Percentiles rank a stretch among this genome's conserved stretches.
phyloP scores from a whole-genome alignment of 495 filamentous ascomycete species.

The Evansstolkia leycettana region DNA sequence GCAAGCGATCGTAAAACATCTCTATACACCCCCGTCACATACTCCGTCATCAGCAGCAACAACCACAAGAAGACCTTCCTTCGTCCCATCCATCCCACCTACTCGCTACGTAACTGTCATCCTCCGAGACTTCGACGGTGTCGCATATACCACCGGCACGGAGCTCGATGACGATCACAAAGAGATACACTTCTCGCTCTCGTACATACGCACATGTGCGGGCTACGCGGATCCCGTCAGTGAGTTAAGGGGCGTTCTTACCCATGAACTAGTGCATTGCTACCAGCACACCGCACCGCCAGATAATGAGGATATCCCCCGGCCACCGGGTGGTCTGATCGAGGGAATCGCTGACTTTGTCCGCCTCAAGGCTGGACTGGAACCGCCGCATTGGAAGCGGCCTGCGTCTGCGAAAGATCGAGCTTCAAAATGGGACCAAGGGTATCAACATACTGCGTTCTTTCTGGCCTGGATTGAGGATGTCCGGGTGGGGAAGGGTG shows the following conservation, averaged over 20 bases:
- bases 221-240: constrained; percentile 15
- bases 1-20: constrained; percentile 46
- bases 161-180: constrained; percentile 77
- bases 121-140: constrained; percentile 62
- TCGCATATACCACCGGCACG: constrained; percentile 79
- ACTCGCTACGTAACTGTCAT: constrained; percentile 81
- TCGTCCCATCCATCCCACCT: constrained; percentile 28
- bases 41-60: constrained; percentile 21
- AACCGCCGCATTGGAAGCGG: constrained; percentile 75
- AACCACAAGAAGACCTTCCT: constrained; percentile 10
- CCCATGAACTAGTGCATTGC: constrained; percentile 93
- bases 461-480: constrained; percentile 61
- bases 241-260: constrained; percentile 75
- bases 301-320: constrained; percentile 6
- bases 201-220: constrained; percentile 49
- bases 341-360: constrained; percentile 96
- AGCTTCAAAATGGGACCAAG: constrained; percentile 62
- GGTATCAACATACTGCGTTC: constrained; percentile 87
- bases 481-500: constrained; percentile 63
- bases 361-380: constrained; percentile 56
- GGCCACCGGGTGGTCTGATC: constrained; percentile 62
- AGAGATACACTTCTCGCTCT: constrained; percentile 78
- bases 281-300: constrained; percentile 68
- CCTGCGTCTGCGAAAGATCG: constrained; percentile 34
- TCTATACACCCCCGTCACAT: constrained; percentile 31